Evolutionary conservation across 805 yeast genomes (phyloP).

Genomic region (Wickerhamiella galacta): DNA sequence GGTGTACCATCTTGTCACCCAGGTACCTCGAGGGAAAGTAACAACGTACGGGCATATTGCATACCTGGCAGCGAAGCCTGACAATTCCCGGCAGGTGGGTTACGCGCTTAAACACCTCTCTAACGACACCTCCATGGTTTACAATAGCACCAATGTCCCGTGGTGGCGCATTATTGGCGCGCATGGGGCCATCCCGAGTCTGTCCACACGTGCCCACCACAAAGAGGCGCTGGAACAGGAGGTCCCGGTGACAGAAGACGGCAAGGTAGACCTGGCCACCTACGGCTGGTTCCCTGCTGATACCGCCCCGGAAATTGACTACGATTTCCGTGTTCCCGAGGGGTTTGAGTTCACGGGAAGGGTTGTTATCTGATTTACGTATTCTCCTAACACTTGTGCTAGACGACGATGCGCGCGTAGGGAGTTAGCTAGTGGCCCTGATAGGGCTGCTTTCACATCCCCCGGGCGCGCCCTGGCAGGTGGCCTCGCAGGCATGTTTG

Average conservation of each 20-base stretch:
- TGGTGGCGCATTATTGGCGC: slow-evolving; percentile 70
- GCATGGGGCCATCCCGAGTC: slow-evolving; percentile 44
- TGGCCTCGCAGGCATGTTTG: background rate
- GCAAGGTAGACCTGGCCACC: slow-evolving; percentile 27
- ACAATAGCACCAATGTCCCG: slow-evolving; percentile 32
- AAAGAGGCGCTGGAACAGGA: slow-evolving; percentile 30
- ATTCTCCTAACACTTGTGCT: no score
- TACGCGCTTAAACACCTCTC: slow-evolving; percentile 42
- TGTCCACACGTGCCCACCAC: slow-evolving; percentile 31
- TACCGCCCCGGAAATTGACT: background rate
- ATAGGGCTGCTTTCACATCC: no score
- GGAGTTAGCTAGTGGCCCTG: no score
- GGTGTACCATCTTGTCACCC: slow-evolving; percentile 36
- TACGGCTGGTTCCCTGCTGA: slow-evolving; percentile 56
- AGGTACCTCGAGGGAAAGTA: slow-evolving; percentile 46
- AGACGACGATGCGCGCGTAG: no score
- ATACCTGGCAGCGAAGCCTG: slow-evolving; percentile 40
- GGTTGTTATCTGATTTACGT: no score
- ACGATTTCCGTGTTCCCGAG: background rate
- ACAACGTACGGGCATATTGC: slow-evolving; percentile 71
- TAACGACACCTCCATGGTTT: slow-evolving; percentile 11
- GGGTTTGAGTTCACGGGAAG: background rate
- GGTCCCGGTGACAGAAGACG: slow-evolving; percentile 21
- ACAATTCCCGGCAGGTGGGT: slow-evolving; percentile 61
- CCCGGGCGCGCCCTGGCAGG: background rate